Base-by-base conservation (phyloP, 2,329 filamentous ascomycete species). In the Arthrinium phaeospermum region DNA sequence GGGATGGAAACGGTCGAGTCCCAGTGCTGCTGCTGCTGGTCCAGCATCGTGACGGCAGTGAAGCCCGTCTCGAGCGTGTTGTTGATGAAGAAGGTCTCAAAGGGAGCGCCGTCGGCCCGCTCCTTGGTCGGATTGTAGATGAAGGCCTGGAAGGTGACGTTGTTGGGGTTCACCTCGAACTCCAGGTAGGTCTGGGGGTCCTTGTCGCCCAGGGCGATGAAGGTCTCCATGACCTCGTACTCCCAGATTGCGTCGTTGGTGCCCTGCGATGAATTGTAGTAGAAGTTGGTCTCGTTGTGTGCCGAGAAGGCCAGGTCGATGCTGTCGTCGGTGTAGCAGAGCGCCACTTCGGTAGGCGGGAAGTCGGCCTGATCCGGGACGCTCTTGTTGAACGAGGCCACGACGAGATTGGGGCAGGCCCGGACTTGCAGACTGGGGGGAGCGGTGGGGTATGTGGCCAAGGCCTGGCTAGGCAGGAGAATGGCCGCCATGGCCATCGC, bases 141-240 rank as follows among this genome's bases (percentile, higher is more conserved):
- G 73, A 86, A 85, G 12, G 85, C 84, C 74, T 87, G 85, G 79
- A 85, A 88, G 30, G 85, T 88, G 70, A 85, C 82, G 73, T 88
- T 87, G 80, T 86, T 85, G 69, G 86, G 86, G 76, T 78, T 86
- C 57, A 88, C 82, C 77, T 88, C 86, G 75, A 86, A 85, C 78
- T 88, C 86, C 72, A 88, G 80, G 75, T 88, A 88, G 1, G 82
- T 85, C 78, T 83, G 80, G 0, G 86, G 86, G 76, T 87, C 84
- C 51, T 81, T 80, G 73, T 79, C 83, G 70, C 86, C 86, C 46
- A 78, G 81, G 76, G 84, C 80, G 74, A 88, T 82, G 75, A 88
- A 88, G 14, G 82, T 82, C 75, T 87, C 86, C 83, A 88, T 85
- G 47, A 87, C 86, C 74, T 87, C 84, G 76, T 87, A 87, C 70